Percentiles rank a stretch among this genome's conserved stretches.
phyloP scores from a whole-genome alignment of 1,284 basidiomycete genomes.

The Moesziomyces parantarcticus region DNA sequence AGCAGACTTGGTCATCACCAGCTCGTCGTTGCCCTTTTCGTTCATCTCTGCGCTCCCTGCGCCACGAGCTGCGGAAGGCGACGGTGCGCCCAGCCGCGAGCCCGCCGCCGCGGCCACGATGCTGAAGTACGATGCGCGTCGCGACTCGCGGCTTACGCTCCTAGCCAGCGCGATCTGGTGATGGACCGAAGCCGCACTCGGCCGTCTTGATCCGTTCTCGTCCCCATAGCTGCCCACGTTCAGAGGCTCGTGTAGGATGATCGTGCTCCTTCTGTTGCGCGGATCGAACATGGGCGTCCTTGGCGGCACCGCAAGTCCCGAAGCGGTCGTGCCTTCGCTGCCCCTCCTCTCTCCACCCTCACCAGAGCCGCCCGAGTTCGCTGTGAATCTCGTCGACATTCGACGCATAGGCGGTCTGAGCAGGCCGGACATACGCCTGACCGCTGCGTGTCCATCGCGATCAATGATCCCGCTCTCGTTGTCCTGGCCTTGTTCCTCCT shows the following conservation, averaged over 20 bases:
- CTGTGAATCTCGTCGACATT: conserved; percentile 5
- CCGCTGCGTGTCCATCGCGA: neutral
- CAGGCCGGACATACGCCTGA: conserved; percentile 4
- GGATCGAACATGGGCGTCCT: conserved; percentile 23
- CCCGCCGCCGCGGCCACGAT: conserved; percentile 25
- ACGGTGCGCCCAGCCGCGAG: conserved; percentile 4
- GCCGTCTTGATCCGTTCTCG: conserved; percentile 8
- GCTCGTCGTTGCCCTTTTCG: conserved; percentile 13
- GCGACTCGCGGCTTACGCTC: conserved; percentile 25
- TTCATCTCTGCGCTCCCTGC: neutral
- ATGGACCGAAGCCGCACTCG: neutral
- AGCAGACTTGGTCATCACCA: neutral
- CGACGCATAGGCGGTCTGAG: conserved; percentile 6
- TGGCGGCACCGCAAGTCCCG: conserved; percentile 7
- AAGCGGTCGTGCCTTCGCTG: conserved; percentile 9
- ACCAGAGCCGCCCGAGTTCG: neutral
- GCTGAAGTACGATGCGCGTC: conserved; percentile 23
- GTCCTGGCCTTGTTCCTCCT: conserved; percentile 3
- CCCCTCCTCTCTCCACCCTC: conserved; percentile 8
- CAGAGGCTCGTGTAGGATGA: conserved; percentile 34
- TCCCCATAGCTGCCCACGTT: conserved; percentile 6
- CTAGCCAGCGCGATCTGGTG: conserved; percentile 25
- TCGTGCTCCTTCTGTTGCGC: conserved; percentile 28
- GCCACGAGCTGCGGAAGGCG: neutral
- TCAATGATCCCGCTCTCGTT: conserved; percentile 8